Conservation (phyloP, 441 rosid genomes). For the Populus hybrid region DNA sequence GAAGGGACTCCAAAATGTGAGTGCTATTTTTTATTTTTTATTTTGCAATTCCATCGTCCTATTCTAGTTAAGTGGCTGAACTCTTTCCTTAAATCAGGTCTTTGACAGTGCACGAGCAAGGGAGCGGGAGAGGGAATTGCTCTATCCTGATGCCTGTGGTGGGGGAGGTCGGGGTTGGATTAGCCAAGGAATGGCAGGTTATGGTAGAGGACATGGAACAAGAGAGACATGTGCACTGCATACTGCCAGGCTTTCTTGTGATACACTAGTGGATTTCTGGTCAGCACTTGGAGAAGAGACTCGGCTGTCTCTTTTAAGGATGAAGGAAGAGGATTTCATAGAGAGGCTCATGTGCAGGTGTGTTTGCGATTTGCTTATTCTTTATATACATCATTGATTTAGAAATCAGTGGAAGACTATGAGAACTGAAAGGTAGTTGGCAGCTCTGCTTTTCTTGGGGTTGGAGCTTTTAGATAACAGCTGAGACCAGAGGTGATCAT, state of each 20-base stretch:
- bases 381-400: slow-evolving; percentile 18
- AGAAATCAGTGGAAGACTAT: slow-evolving; percentile 16
- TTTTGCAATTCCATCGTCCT: slow-evolving; percentile 1
- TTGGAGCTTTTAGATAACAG: not conserved
- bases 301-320: slow-evolving; percentile 76
- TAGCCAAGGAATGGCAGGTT: slow-evolving; percentile 78
- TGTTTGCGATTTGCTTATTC: slow-evolving; percentile 18
- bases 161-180: slow-evolving; percentile 98
- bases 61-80: slow-evolving; percentile 29
- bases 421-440: slow-evolving; percentile 14
- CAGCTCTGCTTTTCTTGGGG: slow-evolving; percentile 17
- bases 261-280: slow-evolving; percentile 92
- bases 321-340: slow-evolving; percentile 99
- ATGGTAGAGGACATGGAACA: slow-evolving; percentile 87
- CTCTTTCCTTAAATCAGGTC: slow-evolving; percentile 52
- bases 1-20: slow-evolving; percentile 70
- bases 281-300: slow-evolving; percentile 91
- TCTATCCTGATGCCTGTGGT: slow-evolving; percentile 97
- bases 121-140: slow-evolving; percentile 83
- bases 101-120: slow-evolving; percentile 91
- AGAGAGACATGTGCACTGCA: slow-evolving; percentile 94
- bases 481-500: slow-evolving; percentile 15
- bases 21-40: slow-evolving; percentile 25
- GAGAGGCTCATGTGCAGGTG: slow-evolving; percentile 96
- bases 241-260: slow-evolving; percentile 94